phyloP scores from a whole-genome alignment of 192 early-diverging fungal species.

The Entomortierella lignicola region DNA sequence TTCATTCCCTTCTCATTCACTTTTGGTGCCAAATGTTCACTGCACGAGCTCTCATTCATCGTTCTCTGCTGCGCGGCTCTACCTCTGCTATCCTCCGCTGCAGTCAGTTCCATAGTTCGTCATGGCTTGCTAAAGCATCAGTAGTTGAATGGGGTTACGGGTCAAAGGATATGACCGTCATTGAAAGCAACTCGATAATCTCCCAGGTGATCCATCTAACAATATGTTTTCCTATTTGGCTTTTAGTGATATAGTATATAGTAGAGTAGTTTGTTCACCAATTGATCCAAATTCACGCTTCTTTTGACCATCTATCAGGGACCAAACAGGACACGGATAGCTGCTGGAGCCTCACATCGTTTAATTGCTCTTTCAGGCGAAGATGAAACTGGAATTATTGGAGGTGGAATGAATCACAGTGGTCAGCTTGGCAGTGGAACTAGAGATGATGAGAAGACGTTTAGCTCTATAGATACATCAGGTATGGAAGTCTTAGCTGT shows the following conservation, averaged over 20 bases:
- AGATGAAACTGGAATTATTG: slow-evolving; percentile 50
- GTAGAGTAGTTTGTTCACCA: no score
- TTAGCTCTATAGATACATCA: slow-evolving; percentile 23
- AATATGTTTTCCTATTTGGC: neutral
- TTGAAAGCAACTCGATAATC: slow-evolving; percentile 27
- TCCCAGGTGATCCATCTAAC: slow-evolving; percentile 10
- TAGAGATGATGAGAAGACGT: slow-evolving; percentile 12
- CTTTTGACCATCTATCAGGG: slow-evolving; percentile 12
- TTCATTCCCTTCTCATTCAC: neutral
- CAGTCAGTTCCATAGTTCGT: slow-evolving; percentile 26
- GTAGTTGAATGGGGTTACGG: slow-evolving; percentile 50
- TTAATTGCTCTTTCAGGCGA: slow-evolving; percentile 38
- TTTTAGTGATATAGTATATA: no score
- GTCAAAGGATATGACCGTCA: slow-evolving; percentile 20
- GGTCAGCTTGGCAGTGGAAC: slow-evolving; percentile 58
- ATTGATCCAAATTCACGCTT: neutral
- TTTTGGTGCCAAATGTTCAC: neutral
- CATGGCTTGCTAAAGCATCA: slow-evolving; percentile 13
- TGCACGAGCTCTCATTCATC: neutral
- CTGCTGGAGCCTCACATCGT: slow-evolving; percentile 41
- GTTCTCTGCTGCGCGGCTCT: neutral
- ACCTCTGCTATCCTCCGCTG: neutral
- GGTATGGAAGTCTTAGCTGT: slow-evolving; percentile 56
- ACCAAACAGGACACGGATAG: slow-evolving; percentile 33
- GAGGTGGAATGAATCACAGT: slow-evolving; percentile 64